Evolutionary conservation across 2,329 filamentous ascomycete genomes (phyloP), one percentile per base, ranked within the genome.

Genomic region (Paecilomyces fulvus): DNA sequence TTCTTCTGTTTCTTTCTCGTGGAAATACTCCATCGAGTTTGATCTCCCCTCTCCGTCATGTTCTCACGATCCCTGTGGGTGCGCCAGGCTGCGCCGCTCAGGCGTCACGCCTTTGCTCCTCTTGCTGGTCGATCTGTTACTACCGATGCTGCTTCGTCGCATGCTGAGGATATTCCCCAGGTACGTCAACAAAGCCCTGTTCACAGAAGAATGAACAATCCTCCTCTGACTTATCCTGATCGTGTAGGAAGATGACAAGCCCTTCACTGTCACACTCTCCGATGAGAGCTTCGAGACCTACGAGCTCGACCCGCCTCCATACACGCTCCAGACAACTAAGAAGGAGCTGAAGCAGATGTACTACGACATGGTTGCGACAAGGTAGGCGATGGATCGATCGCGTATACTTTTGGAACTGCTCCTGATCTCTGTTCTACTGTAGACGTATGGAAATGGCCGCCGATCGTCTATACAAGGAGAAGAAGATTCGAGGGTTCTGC

Each of bases 401-500:
- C 17, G 25, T 30, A 43, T 20, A 14, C 3, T 5, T 43, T 12
- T 56, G 6, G 37, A n/a, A 53, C 50, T 30, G 55, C 28, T 30
- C 55, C 59, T 61, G 57, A 65, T 49, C 9, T 14, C 10, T 37
- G 6, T 55, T 37, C 53, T 33, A 59, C 48, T 61, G 56, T 67
- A 96, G 92, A 79, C 94, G 95, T 76, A 96, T 99, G 94, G 94
- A 99, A 80, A 96, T 99, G 92, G 92, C 92, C 65, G 91, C 94
- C 79, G 94, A 99, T 75, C 86, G 92, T 74, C 82, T 99, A 71
- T 99, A 99, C 89, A 99, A 99, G 83, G 94, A 97, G 83, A 99
- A 99, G 88, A 97, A 99, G 84, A 97, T 99, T 69, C 89, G 94
- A 69, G 94, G 94, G 80, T 99, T 99, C 88, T 99, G 94, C 81